phyloP scores from a whole-genome alignment of 78 protist species.

The Pigoraptor vietnamica region DNA sequence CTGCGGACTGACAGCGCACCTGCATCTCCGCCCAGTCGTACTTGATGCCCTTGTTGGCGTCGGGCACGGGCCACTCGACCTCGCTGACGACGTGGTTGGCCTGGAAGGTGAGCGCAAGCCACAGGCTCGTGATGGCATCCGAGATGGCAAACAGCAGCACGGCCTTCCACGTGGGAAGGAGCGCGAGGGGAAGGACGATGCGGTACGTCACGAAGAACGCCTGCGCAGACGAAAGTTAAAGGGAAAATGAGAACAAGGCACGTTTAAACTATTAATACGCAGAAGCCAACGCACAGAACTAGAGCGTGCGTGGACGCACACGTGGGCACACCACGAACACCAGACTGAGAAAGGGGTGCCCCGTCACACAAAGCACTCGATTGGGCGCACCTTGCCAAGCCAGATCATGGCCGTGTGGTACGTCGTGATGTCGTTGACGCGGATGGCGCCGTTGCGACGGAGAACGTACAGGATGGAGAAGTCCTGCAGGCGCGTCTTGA shows the following conservation, averaged over 20 bases:
- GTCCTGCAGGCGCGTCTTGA: slow-evolving; percentile 30
- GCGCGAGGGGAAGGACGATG: background rate
- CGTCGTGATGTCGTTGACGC: slow-evolving; percentile 4
- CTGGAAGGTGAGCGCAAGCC: slow-evolving; percentile 36
- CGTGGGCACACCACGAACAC: no score
- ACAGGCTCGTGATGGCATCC: slow-evolving; percentile 17
- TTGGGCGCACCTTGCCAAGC: slow-evolving; percentile 7
- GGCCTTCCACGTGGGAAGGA: background rate
- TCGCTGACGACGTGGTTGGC: slow-evolving; percentile 27
- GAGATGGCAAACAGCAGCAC: background rate
- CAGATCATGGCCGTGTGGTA: background rate
- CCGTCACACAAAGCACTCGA: background rate
- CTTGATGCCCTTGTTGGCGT: slow-evolving; percentile 4
- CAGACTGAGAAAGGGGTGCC: no score
- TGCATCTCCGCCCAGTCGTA: slow-evolving; percentile 32
- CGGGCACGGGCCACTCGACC: slow-evolving; percentile 22
- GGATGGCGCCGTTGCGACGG: slow-evolving; percentile 13
- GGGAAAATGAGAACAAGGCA: no score
- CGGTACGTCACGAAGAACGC: slow-evolving; percentile 8
- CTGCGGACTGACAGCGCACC: background rate
- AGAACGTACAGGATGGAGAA: slow-evolving; percentile 3
- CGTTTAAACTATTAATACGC: no score
- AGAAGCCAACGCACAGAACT: no score
- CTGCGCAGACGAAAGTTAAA: background rate
- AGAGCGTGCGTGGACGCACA: no score